Evolutionary conservation across 2,329 filamentous ascomycete species (phyloP).

Genomic region (Ophiocordyceps australis): DNA sequence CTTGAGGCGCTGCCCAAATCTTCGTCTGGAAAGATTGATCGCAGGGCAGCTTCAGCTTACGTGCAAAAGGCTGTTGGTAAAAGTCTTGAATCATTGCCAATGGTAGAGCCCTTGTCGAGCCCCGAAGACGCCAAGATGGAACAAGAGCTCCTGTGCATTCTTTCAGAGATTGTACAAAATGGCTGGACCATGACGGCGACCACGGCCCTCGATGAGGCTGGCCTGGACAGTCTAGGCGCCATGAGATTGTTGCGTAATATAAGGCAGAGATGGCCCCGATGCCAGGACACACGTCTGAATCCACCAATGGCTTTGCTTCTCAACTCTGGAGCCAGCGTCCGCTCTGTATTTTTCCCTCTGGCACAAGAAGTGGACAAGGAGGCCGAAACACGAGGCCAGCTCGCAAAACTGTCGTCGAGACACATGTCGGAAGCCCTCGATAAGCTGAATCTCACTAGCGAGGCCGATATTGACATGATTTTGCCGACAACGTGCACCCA

Average conservation of each 20-base stretch:
- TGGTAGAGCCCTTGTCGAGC: not conserved
- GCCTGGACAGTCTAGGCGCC: constrained; percentile 16
- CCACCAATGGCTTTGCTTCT: constrained; percentile 9
- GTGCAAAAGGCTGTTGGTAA: not conserved
- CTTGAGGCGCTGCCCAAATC: constrained; percentile 34
- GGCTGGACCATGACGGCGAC: not conserved
- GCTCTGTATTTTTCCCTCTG: constrained; percentile 5
- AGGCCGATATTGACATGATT: constrained; percentile 8
- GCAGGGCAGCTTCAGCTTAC: constrained; percentile 11
- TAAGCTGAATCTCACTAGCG: constrained; percentile 1
- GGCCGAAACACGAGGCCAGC: not conserved
- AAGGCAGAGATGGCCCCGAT: constrained; percentile 6
- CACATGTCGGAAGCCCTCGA: constrained; percentile 6
- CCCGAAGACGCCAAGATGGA: constrained; percentile 2
- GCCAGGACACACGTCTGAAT: constrained; percentile 1
- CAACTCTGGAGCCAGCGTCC: constrained; percentile 8
- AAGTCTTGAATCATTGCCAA: not conserved
- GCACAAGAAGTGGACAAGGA: not conserved
- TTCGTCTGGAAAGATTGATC: constrained; percentile 43
- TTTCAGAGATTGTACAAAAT: not conserved
- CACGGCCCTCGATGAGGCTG: constrained; percentile 4
- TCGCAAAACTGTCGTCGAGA: constrained; percentile 5
- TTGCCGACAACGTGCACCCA: constrained; percentile 15
- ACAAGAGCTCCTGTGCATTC: constrained; percentile 1
- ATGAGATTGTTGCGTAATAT: constrained; percentile 14